Evolutionary conservation across 2,329 filamentous ascomycete genomes (phyloP).

Genomic region (Nemania sp.): DNA sequence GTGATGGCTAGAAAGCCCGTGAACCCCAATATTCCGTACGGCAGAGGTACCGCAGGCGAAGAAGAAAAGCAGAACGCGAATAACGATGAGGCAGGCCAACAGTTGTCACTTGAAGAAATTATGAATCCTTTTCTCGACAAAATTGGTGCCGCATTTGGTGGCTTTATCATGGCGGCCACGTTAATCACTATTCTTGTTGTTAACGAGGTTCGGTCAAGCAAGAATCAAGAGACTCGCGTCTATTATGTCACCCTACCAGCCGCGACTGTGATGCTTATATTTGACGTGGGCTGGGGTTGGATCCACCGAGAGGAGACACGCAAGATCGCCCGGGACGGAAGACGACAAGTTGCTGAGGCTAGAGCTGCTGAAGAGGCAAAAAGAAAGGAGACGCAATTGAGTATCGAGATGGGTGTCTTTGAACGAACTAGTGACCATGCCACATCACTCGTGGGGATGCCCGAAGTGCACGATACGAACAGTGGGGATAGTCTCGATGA

Average conservation of each 20-base stretch:
- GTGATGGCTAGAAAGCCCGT: conserved; percentile 67
- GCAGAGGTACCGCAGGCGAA: conserved; percentile 66
- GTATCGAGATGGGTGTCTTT: conserved; percentile 26
- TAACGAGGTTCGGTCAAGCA: conserved; percentile 68
- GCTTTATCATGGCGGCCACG: conserved; percentile 73
- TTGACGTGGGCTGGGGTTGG: conserved; percentile 75
- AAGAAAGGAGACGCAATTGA: conserved; percentile 46
- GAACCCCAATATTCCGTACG: conserved; percentile 79
- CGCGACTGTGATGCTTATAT: conserved; percentile 75
- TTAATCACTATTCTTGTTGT: conserved; percentile 74
- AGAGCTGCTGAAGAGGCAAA: conserved; percentile 52
- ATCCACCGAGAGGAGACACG: conserved; percentile 71
- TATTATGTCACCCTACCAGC: conserved; percentile 78
- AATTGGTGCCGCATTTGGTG: conserved; percentile 72
- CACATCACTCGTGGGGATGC: background rate
- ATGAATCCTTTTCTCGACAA: conserved; percentile 81
- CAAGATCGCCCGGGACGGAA: conserved; percentile 68
- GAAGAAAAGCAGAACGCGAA: conserved; percentile 60
- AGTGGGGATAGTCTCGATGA: conserved; percentile 7
- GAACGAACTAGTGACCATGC: background rate
- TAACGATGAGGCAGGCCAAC: conserved; percentile 62
- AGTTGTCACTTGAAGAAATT: conserved; percentile 76
- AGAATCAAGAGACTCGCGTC: conserved; percentile 65
- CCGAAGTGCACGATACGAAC: conserved; percentile 15
- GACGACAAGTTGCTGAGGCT: conserved; percentile 56